phyloP scores from a whole-genome alignment of 2,329 filamentous ascomycete species.

The Epichloe gansuensis region DNA sequence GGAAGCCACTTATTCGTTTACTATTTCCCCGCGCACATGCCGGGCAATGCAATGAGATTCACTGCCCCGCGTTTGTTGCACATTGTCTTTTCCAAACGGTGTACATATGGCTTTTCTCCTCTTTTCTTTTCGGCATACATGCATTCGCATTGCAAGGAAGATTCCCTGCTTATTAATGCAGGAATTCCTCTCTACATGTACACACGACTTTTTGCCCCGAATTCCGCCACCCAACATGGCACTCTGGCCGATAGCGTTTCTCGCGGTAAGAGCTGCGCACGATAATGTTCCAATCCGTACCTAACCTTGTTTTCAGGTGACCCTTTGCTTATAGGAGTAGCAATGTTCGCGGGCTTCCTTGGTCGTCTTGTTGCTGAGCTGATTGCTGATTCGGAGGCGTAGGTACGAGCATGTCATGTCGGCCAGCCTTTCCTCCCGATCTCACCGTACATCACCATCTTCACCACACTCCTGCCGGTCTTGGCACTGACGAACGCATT shows the following conservation, averaged over 20 bases:
- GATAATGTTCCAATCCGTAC: not conserved
- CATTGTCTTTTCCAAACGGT: not conserved
- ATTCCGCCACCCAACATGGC: not conserved
- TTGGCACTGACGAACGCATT: not conserved
- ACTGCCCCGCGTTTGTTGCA: not conserved
- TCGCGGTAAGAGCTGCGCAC: not conserved
- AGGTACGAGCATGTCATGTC: constrained; percentile 4
- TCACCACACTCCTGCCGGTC: constrained; percentile 1
- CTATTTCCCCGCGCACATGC: no score
- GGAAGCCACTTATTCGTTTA: no score
- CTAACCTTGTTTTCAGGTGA: not conserved
- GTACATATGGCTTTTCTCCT: not conserved
- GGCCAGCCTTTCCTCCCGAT: constrained; percentile 3
- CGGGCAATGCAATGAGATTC: no score
- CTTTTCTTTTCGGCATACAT: not conserved
- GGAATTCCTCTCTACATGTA: not conserved
- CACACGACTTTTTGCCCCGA: not conserved
- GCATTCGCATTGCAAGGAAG: no score
- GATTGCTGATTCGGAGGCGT: not conserved
- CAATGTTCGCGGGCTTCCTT: constrained; percentile 1
- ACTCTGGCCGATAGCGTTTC: not conserved
- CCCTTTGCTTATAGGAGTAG: not conserved
- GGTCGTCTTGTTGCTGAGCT: not conserved
- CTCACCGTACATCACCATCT: constrained; percentile 1
- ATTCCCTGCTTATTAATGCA: not conserved